These are phyloP conservation scores for Camelina neglecta DNA, from an alignment of 345 rosid species.

Conservation along the genomic window DNA sequence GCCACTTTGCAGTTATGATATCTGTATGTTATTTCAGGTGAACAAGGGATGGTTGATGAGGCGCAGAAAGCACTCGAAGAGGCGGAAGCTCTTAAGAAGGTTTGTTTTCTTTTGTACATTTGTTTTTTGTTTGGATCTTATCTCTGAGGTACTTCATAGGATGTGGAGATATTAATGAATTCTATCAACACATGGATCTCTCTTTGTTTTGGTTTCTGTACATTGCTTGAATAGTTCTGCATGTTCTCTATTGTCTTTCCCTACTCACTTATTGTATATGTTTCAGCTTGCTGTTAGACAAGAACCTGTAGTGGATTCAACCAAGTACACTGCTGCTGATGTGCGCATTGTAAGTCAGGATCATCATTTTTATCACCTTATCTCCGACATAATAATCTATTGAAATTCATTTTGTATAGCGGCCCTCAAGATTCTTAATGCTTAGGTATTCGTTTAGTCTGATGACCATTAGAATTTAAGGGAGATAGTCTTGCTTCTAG, in stretches of 20 bases:
- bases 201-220: slow-evolving; percentile 5
- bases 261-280: slow-evolving; percentile 5
- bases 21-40: slow-evolving; percentile 57
- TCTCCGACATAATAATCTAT: slow-evolving; percentile 3
- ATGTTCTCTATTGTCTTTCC: slow-evolving; percentile 16
- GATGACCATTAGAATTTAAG: slow-evolving; percentile 1
- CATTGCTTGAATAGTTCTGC: slow-evolving; percentile 14
- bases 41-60: slow-evolving; percentile 99
- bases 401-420: not conserved
- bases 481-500: not conserved
- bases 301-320: slow-evolving; percentile 75
- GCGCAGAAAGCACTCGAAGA: slow-evolving; percentile 98
- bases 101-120: slow-evolving; percentile 30
- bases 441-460: not conserved
- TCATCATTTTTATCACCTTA: slow-evolving; percentile 17
- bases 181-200: not conserved
- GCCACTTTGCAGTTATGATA: slow-evolving; percentile 1
- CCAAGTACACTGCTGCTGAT: slow-evolving; percentile 93
- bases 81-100: slow-evolving; percentile 99
- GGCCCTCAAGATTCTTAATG: slow-evolving; percentile 13
- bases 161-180: slow-evolving; percentile 18
- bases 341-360: slow-evolving; percentile 89
- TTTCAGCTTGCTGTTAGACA: slow-evolving; percentile 80
- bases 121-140: slow-evolving; percentile 18
- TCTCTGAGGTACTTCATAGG: not conserved